phyloP scores from a whole-genome alignment of 495 filamentous ascomycete genomes.

The Penicillium turbatum region DNA sequence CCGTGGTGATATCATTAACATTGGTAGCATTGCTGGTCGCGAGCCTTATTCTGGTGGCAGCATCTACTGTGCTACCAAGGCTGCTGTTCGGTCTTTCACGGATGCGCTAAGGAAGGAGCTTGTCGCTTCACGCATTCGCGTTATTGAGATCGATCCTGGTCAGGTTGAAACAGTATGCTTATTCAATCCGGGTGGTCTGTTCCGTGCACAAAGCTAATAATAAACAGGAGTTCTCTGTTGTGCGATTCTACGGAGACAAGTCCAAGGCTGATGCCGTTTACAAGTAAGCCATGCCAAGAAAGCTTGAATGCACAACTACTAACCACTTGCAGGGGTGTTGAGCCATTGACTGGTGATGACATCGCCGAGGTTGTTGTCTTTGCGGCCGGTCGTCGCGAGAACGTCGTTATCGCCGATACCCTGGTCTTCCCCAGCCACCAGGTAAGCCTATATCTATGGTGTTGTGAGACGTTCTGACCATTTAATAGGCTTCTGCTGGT shows the following conservation, averaged over 20 bases:
- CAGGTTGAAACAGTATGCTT: constrained; percentile 82
- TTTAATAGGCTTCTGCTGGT: constrained; percentile 19
- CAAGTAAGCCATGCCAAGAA: constrained; percentile 53
- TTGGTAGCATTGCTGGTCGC: constrained; percentile 90
- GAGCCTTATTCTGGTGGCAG: constrained; percentile 85
- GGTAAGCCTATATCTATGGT: constrained; percentile 41
- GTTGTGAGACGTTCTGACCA: not conserved
- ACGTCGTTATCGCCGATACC: constrained; percentile 92
- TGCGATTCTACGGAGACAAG: constrained; percentile 91
- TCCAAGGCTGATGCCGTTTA: constrained; percentile 94
- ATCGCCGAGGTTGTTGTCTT: constrained; percentile 96
- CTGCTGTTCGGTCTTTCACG: constrained; percentile 85
- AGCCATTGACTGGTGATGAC: constrained; percentile 91
- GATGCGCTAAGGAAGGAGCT: constrained; percentile 86
- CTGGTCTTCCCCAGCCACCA: constrained; percentile 91
- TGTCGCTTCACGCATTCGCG: constrained; percentile 75
- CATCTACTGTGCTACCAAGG: constrained; percentile 97
- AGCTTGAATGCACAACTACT: constrained; percentile 1
- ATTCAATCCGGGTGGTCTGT: not conserved
- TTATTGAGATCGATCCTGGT: constrained; percentile 92
- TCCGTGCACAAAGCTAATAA: not conserved
- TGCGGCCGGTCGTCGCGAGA: constrained; percentile 80
- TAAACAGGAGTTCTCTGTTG: constrained; percentile 80
- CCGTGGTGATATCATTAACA: constrained; percentile 91
- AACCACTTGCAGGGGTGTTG: constrained; percentile 57